phyloP scores from a whole-genome alignment of 1,284 basidiomycete species.

The Moesziomyces sp. region DNA sequence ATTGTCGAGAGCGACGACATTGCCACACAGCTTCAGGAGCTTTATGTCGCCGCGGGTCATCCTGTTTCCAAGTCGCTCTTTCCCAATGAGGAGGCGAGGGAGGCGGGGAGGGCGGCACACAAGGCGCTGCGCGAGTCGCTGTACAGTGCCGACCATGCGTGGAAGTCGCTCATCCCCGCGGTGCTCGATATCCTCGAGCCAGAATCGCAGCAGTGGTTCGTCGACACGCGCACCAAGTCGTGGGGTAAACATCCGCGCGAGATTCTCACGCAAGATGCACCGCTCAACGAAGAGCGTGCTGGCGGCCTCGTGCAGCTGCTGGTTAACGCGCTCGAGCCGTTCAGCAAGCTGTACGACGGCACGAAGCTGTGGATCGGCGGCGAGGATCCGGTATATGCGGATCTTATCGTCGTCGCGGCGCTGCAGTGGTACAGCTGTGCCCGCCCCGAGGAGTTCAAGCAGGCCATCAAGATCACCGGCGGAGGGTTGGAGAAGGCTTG shows the following conservation, averaged over 20 bases:
- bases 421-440: slow-evolving; percentile 41
- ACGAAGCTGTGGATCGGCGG: slow-evolving; percentile 25
- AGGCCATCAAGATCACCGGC: slow-evolving; percentile 15
- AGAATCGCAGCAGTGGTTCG: slow-evolving; percentile 21
- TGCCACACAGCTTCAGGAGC: slow-evolving; percentile 17
- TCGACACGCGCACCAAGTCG: slow-evolving; percentile 1
- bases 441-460: slow-evolving; percentile 7
- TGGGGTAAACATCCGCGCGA: slow-evolving; percentile 28
- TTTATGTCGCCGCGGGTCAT: slow-evolving; percentile 19
- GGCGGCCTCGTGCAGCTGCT: slow-evolving; percentile 16
- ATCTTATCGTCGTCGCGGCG: slow-evolving; percentile 19
- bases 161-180: slow-evolving; percentile 17
- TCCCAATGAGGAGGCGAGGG: slow-evolving; percentile 8
- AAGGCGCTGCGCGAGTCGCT: slow-evolving; percentile 3
- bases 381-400: slow-evolving; percentile 22
- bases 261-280: slow-evolving; percentile 16
- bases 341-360: slow-evolving; percentile 19
- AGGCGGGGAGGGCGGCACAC: background rate
- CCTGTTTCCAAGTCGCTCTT: slow-evolving; percentile 18
- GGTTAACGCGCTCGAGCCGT: slow-evolving; percentile 19
- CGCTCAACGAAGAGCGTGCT: slow-evolving; percentile 7
- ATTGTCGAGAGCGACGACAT: slow-evolving; percentile 26
- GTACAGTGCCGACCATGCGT: slow-evolving; percentile 5
- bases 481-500: slow-evolving; percentile 18
- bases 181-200: slow-evolving; percentile 30